Percentiles rank a stretch among this genome's conserved stretches.
phyloP scores from a whole-genome alignment of 805 yeast species.

The Scheffersomyces amazonensis region DNA sequence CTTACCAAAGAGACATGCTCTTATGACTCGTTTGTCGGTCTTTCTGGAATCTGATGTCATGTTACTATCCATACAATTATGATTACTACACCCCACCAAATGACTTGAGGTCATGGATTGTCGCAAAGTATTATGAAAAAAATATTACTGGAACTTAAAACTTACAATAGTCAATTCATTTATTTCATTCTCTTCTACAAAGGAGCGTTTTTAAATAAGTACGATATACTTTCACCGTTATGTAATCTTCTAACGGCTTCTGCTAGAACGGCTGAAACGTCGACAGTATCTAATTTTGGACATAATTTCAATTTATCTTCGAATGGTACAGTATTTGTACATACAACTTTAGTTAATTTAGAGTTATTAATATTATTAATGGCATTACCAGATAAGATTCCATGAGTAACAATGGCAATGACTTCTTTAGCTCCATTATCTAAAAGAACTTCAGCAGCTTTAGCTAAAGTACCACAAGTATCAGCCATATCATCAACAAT shows the following conservation, averaged over 20 bases:
- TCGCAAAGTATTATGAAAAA: too few relatives aligned
- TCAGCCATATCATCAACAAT: slow-evolving; percentile 98
- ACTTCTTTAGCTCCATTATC: slow-evolving; percentile 81
- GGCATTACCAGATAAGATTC: slow-evolving; percentile 86
- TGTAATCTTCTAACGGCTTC: slow-evolving; percentile 93
- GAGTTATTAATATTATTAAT: slow-evolving; percentile 66
- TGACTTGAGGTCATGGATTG: too few relatives aligned
- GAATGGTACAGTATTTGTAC: slow-evolving; percentile 92
- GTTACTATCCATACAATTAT: too few relatives aligned
- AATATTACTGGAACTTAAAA: too few relatives aligned
- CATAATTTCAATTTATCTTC: slow-evolving; percentile 57
- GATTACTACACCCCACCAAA: too few relatives aligned
- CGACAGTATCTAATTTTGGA: slow-evolving; percentile 74
- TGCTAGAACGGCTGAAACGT: slow-evolving; percentile 82
- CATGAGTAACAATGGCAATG: slow-evolving; percentile 93
- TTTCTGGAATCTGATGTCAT: not conserved
- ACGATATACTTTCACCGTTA: slow-evolving; percentile 93
- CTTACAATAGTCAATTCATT: too few relatives aligned
- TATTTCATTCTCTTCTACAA: too few relatives aligned
- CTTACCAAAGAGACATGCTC: slow-evolving; percentile 73
- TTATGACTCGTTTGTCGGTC: slow-evolving; percentile 24
- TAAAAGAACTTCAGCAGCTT: slow-evolving; percentile 86
- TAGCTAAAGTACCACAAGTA: slow-evolving; percentile 94
- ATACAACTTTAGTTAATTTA: slow-evolving; percentile 69
- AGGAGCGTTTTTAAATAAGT: slow-evolving; percentile 69